phyloP scores from a whole-genome alignment of 2,329 filamentous ascomycete genomes.

The Fusarium xylarioides region DNA sequence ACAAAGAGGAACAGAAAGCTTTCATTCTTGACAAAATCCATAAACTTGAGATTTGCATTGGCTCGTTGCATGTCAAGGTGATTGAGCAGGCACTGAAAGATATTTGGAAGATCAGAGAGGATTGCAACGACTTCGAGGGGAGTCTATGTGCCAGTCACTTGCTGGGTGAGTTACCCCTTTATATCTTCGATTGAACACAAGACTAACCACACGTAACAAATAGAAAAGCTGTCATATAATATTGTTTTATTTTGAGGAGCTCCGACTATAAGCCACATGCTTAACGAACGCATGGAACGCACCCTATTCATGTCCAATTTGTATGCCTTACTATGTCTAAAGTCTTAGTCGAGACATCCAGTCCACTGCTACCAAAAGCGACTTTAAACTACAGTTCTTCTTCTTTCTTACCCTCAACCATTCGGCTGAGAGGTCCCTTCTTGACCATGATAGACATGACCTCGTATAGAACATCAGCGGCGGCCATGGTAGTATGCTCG shows the following conservation, averaged over 20 bases:
- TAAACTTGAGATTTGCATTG: conserved; percentile 40
- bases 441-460: conserved; percentile 86
- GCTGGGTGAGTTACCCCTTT: conserved; percentile 30
- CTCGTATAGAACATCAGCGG: conserved; percentile 76
- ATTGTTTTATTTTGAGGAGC: conserved; percentile 38
- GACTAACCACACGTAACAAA: neutral
- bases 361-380: too few relatives aligned
- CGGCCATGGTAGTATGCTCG: conserved; percentile 77
- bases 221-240: conserved; percentile 41
- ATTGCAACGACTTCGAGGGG: conserved; percentile 28
- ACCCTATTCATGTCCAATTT: too few relatives aligned
- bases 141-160: conserved; percentile 32
- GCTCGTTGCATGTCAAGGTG: conserved; percentile 40
- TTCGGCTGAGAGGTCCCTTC: conserved; percentile 72
- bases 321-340: too few relatives aligned
- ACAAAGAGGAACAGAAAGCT: conserved; percentile 20
- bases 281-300: too few relatives aligned
- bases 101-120: conserved; percentile 40
- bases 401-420: conserved; percentile 40
- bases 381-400: neutral
- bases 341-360: too few relatives aligned
- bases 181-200: neutral
- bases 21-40: conserved; percentile 42
- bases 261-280: too few relatives aligned
- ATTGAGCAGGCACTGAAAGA: conserved; percentile 41